A percentile compares a stretch with the other conserved stretches of the same genome.
These are phyloP conservation scores for Fusarium newnesense DNA, from an alignment of 2,329 filamentous ascomycete species.

Conservation along the genomic window DNA sequence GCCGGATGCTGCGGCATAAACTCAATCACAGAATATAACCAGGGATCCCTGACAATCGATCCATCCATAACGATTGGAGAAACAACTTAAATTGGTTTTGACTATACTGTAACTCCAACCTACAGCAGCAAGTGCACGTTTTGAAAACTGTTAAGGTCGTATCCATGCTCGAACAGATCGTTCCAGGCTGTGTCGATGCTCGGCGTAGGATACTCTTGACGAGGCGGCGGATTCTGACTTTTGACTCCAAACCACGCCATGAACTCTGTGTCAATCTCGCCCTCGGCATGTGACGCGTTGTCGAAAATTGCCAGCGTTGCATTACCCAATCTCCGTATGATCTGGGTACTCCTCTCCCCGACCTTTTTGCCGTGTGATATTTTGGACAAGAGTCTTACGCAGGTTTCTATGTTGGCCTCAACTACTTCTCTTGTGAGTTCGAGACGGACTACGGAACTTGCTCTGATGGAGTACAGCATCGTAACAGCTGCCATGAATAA, in stretches of 20 bases:
- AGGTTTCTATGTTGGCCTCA: conserved; percentile 38
- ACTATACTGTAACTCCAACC: not conserved
- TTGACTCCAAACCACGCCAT: conserved; percentile 43
- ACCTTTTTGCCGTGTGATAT: conserved; percentile 37
- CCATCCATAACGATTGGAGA: not conserved
- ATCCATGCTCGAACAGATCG: conserved; percentile 39
- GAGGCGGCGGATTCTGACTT: conserved; percentile 31
- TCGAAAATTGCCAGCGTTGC: conserved; percentile 37
- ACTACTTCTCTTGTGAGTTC: conserved; percentile 36
- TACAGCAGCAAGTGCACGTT: conserved; percentile 31
- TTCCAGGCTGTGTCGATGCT: conserved; percentile 41
- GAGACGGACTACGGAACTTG: conserved; percentile 22
- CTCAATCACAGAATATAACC: not conserved
- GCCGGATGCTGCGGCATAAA: not conserved
- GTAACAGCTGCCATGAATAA: conserved; percentile 40
- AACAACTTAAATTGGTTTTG: not conserved
- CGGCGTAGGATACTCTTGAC: conserved; percentile 36
- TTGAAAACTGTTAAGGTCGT: conserved; percentile 33
- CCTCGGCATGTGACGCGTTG: conserved; percentile 20
- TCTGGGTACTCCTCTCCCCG: conserved; percentile 32
- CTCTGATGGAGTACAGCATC: conserved; percentile 35
- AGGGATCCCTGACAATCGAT: not conserved
- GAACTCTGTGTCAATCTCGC: conserved; percentile 38
- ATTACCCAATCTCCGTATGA: conserved; percentile 34
- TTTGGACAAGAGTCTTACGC: conserved; percentile 29